phyloP scores from a whole-genome alignment of 495 filamentous ascomycete species.

The Podospora australis region DNA sequence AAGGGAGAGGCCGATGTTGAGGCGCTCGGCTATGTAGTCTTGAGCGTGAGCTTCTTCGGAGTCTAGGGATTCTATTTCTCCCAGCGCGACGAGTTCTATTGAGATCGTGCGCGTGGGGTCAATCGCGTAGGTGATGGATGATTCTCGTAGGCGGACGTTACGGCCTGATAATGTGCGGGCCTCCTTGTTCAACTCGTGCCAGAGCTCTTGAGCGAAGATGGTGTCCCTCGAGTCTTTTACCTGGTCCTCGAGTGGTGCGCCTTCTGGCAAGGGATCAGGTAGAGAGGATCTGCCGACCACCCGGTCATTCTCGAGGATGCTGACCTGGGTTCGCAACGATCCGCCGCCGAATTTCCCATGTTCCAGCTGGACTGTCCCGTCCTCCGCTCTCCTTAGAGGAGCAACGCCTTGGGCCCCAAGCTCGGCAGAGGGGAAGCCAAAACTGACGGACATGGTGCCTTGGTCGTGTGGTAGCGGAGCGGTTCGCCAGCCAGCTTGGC shows the following conservation, averaged over 20 bases:
- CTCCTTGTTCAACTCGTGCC: constrained; percentile 82
- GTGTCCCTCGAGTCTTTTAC: constrained; percentile 82
- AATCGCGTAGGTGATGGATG: constrained; percentile 51
- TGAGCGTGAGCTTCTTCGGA: constrained; percentile 20
- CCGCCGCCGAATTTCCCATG: constrained; percentile 52
- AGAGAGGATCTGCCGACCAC: constrained; percentile 49
- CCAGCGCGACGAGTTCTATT: constrained; percentile 55
- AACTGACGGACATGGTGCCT: constrained; percentile 74
- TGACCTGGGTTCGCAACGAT: constrained; percentile 61
- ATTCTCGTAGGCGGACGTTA: constrained; percentile 56
- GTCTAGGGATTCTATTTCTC: constrained; percentile 20
- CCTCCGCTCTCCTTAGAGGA: constrained; percentile 62
- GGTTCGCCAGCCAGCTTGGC: constrained; percentile 77
- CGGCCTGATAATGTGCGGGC: constrained; percentile 59
- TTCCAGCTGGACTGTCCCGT: constrained; percentile 71
- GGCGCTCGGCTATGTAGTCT: constrained; percentile 47
- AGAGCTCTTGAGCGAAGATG: constrained; percentile 88
- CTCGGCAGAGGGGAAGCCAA: constrained; percentile 79
- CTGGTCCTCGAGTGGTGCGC: constrained; percentile 47
- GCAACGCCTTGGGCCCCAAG: constrained; percentile 76
- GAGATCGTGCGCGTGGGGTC: constrained; percentile 23
- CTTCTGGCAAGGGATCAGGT: constrained; percentile 31
- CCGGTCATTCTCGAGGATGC: constrained; percentile 33
- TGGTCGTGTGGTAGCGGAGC: constrained; percentile 65
- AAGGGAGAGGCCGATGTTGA: constrained; percentile 55